These are phyloP conservation scores for Gyromitra esculenta DNA, from an alignment of 2,329 filamentous ascomycete species.

Conservation along the genomic window DNA sequence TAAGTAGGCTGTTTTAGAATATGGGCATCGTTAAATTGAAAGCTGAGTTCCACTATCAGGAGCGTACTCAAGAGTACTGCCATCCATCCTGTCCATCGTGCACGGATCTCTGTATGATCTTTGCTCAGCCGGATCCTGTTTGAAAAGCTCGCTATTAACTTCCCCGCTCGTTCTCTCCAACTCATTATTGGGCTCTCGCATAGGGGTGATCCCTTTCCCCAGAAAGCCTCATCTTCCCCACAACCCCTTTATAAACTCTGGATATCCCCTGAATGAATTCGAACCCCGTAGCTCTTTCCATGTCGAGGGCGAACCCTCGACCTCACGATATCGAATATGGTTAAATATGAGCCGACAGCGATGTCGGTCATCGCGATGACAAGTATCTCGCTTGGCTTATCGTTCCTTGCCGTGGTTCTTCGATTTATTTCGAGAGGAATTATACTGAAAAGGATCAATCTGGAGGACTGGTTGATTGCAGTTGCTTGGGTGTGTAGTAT, in stretches of 20 bases:
- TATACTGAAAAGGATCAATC: conserved; percentile 53
- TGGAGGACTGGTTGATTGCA: conserved; percentile 57
- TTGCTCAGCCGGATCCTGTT: background rate
- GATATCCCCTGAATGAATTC: conserved; percentile 21
- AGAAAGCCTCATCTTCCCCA: conserved; percentile 22
- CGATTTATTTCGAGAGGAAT: conserved; percentile 56
- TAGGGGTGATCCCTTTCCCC: conserved; percentile 16
- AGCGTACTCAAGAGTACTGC: background rate
- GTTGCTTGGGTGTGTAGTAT: conserved; percentile 54
- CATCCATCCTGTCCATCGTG: background rate
- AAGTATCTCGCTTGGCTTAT: conserved; percentile 53
- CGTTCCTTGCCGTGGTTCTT: conserved; percentile 55
- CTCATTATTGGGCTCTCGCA: background rate
- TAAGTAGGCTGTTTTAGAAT: background rate
- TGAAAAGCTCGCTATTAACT: background rate
- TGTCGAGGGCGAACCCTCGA: conserved; percentile 20
- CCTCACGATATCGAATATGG: conserved; percentile 31
- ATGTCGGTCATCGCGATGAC: conserved; percentile 54
- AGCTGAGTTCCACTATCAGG: background rate
- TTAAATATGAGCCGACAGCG: conserved; percentile 8
- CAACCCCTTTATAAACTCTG: conserved; percentile 29
- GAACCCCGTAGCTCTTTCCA: conserved; percentile 17
- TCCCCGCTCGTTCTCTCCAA: conserved; percentile 23
- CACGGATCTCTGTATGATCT: conserved; percentile 2
- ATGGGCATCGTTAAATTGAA: no score